These are phyloP conservation scores for Pythium volutum DNA, from an alignment of 352 stramenopile genomes.

Conservation along the genomic window DNA sequence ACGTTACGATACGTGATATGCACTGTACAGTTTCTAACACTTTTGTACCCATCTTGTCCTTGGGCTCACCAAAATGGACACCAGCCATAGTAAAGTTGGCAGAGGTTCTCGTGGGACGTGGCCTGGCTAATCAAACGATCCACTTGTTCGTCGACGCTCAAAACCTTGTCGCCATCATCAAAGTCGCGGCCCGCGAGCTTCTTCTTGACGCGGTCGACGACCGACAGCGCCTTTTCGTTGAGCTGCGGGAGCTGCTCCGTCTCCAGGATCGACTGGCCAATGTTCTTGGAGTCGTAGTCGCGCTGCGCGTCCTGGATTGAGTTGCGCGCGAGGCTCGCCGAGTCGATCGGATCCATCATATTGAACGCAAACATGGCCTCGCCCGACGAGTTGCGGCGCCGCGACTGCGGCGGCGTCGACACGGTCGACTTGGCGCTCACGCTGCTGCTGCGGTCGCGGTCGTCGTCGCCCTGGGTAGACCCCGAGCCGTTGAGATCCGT, in stretches of 20 bases:
- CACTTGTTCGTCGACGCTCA: conserved; percentile 92
- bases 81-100: conserved; percentile 99
- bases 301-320: conserved; percentile 60
- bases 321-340: conserved; percentile 49
- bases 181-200: conserved; percentile 99
- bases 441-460: conserved; percentile 44
- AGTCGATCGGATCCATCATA: conserved; percentile 65
- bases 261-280: conserved; percentile 52
- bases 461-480: background rate
- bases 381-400: conserved; percentile 57
- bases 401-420: conserved; percentile 36
- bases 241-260: conserved; percentile 73
- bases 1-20: conserved; percentile 10
- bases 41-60: conserved; percentile 12
- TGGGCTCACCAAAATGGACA: conserved; percentile 89
- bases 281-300: conserved; percentile 52
- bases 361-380: conserved; percentile 66
- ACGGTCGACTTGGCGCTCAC: conserved; percentile 64
- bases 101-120: conserved; percentile 99
- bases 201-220: conserved; percentile 98
- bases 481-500: conserved; percentile 23
- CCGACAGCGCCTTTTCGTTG: conserved; percentile 92
- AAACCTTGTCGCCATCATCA: conserved; percentile 74
- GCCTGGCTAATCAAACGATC: conserved; percentile 98
- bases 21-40: conserved; percentile 13